A percentile compares a stretch with the other conserved stretches of the same genome.
These are phyloP conservation scores for Cryptococcus neoformans DNA, from an alignment of 1,284 basidiomycete species.

Conservation along the genomic window DNA sequence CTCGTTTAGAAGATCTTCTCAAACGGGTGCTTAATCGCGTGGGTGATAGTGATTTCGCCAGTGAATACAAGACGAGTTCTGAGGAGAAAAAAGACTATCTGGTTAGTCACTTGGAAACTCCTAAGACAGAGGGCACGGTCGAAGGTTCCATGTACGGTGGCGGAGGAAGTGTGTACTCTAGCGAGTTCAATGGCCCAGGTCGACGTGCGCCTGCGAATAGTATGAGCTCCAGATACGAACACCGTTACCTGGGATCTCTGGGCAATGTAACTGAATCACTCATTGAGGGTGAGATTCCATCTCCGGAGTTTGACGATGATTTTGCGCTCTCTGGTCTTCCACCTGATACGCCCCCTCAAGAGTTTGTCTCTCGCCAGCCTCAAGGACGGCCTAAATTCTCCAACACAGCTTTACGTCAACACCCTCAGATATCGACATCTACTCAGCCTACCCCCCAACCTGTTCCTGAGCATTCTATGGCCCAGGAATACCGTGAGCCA, in stretches of 20 bases:
- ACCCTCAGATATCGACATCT: slow-evolving; percentile 4
- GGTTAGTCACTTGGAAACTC: slow-evolving; percentile 5
- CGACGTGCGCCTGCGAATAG: slow-evolving; percentile 35
- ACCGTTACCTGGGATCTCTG: slow-evolving; percentile 7
- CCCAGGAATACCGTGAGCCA: slow-evolving; percentile 9
- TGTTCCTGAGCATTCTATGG: slow-evolving; percentile 4
- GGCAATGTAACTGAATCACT: slow-evolving; percentile 25
- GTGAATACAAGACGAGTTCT: slow-evolving; percentile 7
- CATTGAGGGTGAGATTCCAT: slow-evolving; percentile 25
- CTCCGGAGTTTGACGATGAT: slow-evolving; percentile 39
- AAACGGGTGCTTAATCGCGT: slow-evolving; percentile 26
- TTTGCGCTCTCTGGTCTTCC: slow-evolving; percentile 39
- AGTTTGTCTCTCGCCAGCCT: slow-evolving; percentile 18
- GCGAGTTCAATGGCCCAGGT: slow-evolving; percentile 22
- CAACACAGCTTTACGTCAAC: slow-evolving; percentile 7
- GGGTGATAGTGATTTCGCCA: slow-evolving; percentile 26
- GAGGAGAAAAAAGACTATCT: slow-evolving; percentile 1
- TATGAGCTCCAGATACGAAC: slow-evolving; percentile 22
- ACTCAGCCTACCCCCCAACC: slow-evolving; percentile 5
- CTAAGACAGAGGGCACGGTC: slow-evolving; percentile 9
- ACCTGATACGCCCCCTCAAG: slow-evolving; percentile 32
- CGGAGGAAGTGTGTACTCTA: slow-evolving; percentile 28
- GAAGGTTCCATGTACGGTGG: slow-evolving; percentile 36
- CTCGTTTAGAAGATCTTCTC: slow-evolving; percentile 41
- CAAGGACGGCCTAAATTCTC: slow-evolving; percentile 16